phyloP scores from a whole-genome alignment of 345 rosid genomes.

The Excoecaria agallocha region DNA sequence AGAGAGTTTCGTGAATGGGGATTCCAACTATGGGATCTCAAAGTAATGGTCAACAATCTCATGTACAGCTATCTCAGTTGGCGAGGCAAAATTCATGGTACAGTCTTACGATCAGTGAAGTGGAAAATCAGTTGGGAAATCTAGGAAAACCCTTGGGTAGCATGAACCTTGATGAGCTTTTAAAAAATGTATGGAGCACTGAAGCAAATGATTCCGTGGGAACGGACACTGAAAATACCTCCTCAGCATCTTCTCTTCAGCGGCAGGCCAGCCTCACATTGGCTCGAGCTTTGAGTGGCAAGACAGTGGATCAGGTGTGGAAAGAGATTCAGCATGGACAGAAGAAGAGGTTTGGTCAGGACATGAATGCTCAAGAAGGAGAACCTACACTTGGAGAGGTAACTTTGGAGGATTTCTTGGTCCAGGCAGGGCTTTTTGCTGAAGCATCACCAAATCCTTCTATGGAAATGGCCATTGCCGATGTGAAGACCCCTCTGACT shows the following conservation, averaged over 20 bases:
- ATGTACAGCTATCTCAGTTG: slow-evolving; percentile 34
- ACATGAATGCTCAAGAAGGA: slow-evolving; percentile 26
- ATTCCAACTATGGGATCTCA: slow-evolving; percentile 59
- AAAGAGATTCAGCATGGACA: slow-evolving; percentile 51
- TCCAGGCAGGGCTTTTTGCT: slow-evolving; percentile 55
- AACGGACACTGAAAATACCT: slow-evolving; percentile 17
- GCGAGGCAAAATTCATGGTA: slow-evolving; percentile 47
- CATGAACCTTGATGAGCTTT: slow-evolving; percentile 62
- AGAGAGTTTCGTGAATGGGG: slow-evolving; percentile 44
- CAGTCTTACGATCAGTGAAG: slow-evolving; percentile 45
- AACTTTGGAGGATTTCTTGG: slow-evolving; percentile 67
- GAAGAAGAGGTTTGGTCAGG: slow-evolving; percentile 38
- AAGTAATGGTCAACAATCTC: slow-evolving; percentile 41
- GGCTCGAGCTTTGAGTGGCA: slow-evolving; percentile 50
- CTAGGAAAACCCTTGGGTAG: slow-evolving; percentile 51
- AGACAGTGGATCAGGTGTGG: slow-evolving; percentile 64
- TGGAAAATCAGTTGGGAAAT: slow-evolving; percentile 40
- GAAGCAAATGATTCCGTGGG: slow-evolving; percentile 35
- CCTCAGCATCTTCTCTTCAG: slow-evolving; percentile 37
- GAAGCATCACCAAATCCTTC: slow-evolving; percentile 40
- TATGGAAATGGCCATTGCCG: slow-evolving; percentile 34
- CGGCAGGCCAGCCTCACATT: slow-evolving; percentile 44
- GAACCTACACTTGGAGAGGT: slow-evolving; percentile 42
- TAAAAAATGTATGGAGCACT: slow-evolving; percentile 42
- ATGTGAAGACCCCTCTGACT: slow-evolving; percentile 25